phyloP scores from a whole-genome alignment of 495 filamentous ascomycete species.

The Clohesyomyces aquaticus region DNA sequence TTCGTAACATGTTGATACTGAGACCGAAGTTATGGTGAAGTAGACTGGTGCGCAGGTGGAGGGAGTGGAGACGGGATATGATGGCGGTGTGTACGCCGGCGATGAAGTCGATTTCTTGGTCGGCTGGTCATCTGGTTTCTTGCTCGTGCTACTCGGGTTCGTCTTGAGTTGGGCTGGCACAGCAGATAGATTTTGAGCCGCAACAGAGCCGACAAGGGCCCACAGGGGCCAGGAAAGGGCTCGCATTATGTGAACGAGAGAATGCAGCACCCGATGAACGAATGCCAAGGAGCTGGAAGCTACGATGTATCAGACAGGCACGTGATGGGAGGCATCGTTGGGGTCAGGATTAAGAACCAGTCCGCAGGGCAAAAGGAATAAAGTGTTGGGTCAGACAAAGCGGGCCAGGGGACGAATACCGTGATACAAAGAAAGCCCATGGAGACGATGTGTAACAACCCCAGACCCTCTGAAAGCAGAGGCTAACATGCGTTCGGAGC shows the following conservation, averaged over 20 bases:
- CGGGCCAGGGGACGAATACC: conserved; percentile 7
- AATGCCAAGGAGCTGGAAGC: conserved; percentile 25
- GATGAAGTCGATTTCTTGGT: neutral
- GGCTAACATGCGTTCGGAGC: neutral
- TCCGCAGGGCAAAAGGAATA: conserved; percentile 8
- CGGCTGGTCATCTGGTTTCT: neutral
- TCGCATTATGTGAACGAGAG: conserved; percentile 35
- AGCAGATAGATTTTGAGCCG: conserved; percentile 13
- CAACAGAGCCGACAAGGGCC: conserved; percentile 19
- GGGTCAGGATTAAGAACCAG: neutral
- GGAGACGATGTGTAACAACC: too few species aligned
- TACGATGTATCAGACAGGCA: conserved; percentile 21
- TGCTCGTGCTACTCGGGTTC: too few species aligned
- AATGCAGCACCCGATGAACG: conserved; percentile 31
- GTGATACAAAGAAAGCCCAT: conserved; percentile 3
- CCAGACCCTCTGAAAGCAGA: neutral
- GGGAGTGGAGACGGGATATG: neutral
- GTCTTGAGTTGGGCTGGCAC: too few species aligned
- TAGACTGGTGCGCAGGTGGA: conserved; percentile 2
- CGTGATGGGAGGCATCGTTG: conserved; percentile 16
- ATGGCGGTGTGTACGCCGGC: neutral
- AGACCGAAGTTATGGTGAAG: neutral
- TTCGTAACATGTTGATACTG: conserved; percentile 12
- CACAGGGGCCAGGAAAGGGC: conserved; percentile 24
- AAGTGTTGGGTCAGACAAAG: conserved; percentile 9